Evolutionary conservation across 208 protist species (phyloP), one percentile per base, ranked within the genome.

Genomic region (Wallacemonas sp.): DNA sequence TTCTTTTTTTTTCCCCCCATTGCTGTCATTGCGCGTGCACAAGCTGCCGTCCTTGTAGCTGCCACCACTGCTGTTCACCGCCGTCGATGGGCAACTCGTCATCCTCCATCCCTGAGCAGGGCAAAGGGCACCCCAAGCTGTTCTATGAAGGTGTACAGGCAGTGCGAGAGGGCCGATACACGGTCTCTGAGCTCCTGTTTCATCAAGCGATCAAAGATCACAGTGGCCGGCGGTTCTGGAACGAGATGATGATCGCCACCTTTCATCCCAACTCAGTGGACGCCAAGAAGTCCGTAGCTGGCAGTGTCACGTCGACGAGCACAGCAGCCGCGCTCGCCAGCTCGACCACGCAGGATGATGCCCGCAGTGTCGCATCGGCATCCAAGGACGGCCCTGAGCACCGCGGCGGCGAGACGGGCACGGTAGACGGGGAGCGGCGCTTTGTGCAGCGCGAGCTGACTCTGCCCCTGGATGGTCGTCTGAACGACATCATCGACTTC

Each of bases 181-280:
- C 72, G 8, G 75, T 78, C 33, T 67, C 77, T 12, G 72, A 78
- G 39, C 74, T 83, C 32, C 74, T 75, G 60, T 83, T 75, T 48
- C 72, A 78, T 2, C 77, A 83, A 55, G 71, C 72, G 41, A 69
- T 78, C 68, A 68, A 78, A 41, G 61, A 70, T 21, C 77, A 83
- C 52, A 57, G 69, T 2, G 77, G 77, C 0, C 47, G 70, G 30
- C 27, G 33, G 2, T 83, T 78, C 47, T 83, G 77, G 72, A 43
- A 47, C 16, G 62, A 49, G n/a, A 29, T 55, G 54, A 68, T 41
- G 41, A 21, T 65, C 54, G 60, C 52, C 39, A 65, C 4, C 11
- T 61, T 61, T 26, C 52, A 64, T 19, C 29, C 26, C 23, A 27
- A 54, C 34, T 44, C 36, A n/a, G n/a, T 39, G 27, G n/a, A 61